Evolutionary conservation across 1,284 basidiomycete genomes (phyloP), one percentile per base, ranked within the genome.

Genomic region (Ganoderma resinaceum): DNA sequence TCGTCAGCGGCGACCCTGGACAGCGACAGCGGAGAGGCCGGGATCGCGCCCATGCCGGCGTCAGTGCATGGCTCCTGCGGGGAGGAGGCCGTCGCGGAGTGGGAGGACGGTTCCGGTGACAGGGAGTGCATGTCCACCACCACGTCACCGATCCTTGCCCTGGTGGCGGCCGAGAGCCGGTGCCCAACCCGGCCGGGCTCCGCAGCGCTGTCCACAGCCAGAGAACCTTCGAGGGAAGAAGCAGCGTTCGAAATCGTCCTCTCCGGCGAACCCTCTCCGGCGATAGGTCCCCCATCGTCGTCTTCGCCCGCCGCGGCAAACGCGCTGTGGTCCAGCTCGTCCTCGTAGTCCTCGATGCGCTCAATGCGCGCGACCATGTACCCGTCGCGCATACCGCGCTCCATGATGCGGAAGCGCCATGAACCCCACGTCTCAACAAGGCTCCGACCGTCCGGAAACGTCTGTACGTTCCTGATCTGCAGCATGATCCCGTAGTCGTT

Each of bases 401-500:
- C 95, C 69, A 97, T 80, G 70, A 98, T 86, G 61, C 93, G 87
- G 81, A 99, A 98, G 14, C 97, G 89, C 78, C 89, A 89, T 7
- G 89, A 88, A 1, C 96, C 96, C 79, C 90, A 88, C 0, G 95
- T 93, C 80, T 97, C 93, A 42, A 98, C 91, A 84, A 97, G 89
- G 77, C 93, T 95, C 53, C 96, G 84, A 8, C 97, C 96, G 79
- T 98, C 97, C 2, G 91, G 85, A 26, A 96, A 84, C 89, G 95
- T 95, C 78, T 95, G 92, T 12, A 97, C 94, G 73, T 86, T 90
- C 73, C 87, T 87, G 69, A 99, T 97, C 78, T 95, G 91, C 62
- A 98, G 86, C 92, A 98, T 97, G 35, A 96, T 98, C 2, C 96
- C 96, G 80, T 93, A 98, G 68, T 93, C 90, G 62, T 87, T 83